Percentiles rank a stretch among this genome's conserved stretches.
Conservation (phyloP, 768 basidiomycete genomes). For the Kwoniella dendrophila region DNA sequence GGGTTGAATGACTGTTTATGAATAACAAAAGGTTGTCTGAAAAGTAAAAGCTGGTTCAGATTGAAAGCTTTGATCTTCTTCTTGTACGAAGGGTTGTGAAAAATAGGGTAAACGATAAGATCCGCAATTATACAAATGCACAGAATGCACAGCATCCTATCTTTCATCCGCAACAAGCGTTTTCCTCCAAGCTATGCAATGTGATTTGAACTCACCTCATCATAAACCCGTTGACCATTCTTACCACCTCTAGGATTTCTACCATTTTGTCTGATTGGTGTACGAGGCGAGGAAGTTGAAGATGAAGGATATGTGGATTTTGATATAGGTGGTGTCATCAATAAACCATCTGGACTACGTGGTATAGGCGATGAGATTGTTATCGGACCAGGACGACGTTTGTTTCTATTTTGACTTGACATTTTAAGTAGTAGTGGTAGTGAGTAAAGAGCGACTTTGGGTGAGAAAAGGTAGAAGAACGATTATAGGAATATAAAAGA, state of each 20-base stretch:
- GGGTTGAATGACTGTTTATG: not conserved
- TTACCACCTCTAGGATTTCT: constrained; percentile 8
- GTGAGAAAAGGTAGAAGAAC: too few species aligned
- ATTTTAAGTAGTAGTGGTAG: too few species aligned
- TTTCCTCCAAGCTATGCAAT: too few species aligned
- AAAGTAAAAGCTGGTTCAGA: too few species aligned
- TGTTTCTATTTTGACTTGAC: not conserved
- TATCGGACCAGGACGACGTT: constrained; percentile 15
- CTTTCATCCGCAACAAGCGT: not conserved
- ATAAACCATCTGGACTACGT: constrained; percentile 14
- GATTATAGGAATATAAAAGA: too few species aligned
- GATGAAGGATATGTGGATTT: constrained; percentile 8
- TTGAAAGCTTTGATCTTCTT: too few species aligned
- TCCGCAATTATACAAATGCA: constrained; percentile 1
- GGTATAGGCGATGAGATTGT: constrained; percentile 23
- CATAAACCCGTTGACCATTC: constrained; percentile 14
- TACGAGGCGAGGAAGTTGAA: constrained; percentile 10
- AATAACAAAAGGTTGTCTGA: not conserved
- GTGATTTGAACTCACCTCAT: constrained; percentile 20
- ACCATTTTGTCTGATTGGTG: too few species aligned
- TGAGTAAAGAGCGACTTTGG: not conserved
- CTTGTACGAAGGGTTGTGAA: too few species aligned
- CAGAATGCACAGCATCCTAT: not conserved
- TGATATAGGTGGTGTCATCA: not conserved
- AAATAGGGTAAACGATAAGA: too few species aligned